Conservation (phyloP, 2,329 filamentous ascomycete species). For the Orbilia brochopaga region DNA sequence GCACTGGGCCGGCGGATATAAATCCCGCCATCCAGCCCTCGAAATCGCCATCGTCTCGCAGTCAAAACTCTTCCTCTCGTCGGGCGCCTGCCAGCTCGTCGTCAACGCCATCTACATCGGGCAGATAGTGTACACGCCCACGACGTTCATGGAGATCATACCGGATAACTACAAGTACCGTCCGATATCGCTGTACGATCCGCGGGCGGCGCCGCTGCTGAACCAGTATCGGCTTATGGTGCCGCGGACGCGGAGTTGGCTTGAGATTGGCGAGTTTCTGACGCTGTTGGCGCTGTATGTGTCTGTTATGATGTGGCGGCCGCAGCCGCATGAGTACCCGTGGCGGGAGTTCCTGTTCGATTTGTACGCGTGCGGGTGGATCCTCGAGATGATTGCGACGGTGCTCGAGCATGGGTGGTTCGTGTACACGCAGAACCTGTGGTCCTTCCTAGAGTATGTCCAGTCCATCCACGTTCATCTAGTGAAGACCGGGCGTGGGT, state of each 20-base stretch:
- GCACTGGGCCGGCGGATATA: constrained; percentile 61
- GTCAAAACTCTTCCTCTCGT: constrained; percentile 77
- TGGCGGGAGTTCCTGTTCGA: constrained; percentile 70
- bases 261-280: constrained; percentile 77
- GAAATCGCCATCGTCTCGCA: constrained; percentile 84
- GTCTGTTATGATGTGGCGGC: constrained; percentile 72
- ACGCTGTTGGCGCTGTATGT: constrained; percentile 73
- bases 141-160: constrained; percentile 79
- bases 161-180: constrained; percentile 85
- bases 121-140: constrained; percentile 80
- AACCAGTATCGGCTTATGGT: constrained; percentile 88
- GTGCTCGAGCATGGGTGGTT: constrained; percentile 77
- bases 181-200: constrained; percentile 80
- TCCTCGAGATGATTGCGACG: constrained; percentile 76
- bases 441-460: constrained; percentile 76
- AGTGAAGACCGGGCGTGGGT: neutral
- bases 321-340: constrained; percentile 64
- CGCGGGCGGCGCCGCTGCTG: constrained; percentile 73
- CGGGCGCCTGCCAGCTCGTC: constrained; percentile 79
- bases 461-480: neutral
- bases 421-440: constrained; percentile 85
- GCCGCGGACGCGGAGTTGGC: constrained; percentile 74
- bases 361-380: constrained; percentile 79
- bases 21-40: constrained; percentile 66
- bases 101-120: constrained; percentile 83